phyloP scores from a whole-genome alignment of 495 filamentous ascomycete genomes.

The Penicillium subrubescens region DNA sequence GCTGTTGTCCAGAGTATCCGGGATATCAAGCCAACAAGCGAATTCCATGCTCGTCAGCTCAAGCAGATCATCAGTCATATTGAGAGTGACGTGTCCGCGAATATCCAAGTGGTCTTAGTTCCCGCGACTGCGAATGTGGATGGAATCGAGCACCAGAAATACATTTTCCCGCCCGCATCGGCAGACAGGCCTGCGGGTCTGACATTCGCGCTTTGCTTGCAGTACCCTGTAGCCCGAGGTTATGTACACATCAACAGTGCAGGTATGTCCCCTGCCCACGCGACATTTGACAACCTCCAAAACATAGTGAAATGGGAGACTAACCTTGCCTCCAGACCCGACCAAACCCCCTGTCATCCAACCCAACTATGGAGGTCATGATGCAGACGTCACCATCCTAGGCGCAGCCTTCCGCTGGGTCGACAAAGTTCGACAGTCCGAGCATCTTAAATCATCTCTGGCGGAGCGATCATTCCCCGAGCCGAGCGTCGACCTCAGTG shows the following conservation, averaged over 20 bases:
- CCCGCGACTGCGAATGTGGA: slow-evolving; percentile 17
- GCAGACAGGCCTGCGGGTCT: slow-evolving; percentile 19
- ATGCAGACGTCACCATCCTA: slow-evolving; percentile 42
- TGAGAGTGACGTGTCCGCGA: slow-evolving; percentile 26
- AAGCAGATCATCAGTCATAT: slow-evolving; percentile 28
- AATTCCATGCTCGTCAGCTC: slow-evolving; percentile 31
- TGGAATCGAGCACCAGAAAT: slow-evolving; percentile 24
- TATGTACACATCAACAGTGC: slow-evolving; percentile 53
- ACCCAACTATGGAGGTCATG: slow-evolving; percentile 36
- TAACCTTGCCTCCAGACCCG: slow-evolving; percentile 18
- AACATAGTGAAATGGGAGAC: neutral
- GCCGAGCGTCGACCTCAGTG: slow-evolving; percentile 21
- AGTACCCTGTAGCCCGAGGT: slow-evolving; percentile 53
- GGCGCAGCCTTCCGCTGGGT: slow-evolving; percentile 29
- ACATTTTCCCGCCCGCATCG: slow-evolving; percentile 12
- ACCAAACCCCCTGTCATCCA: slow-evolving; percentile 24
- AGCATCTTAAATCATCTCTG: slow-evolving; percentile 23
- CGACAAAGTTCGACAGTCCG: slow-evolving; percentile 24
- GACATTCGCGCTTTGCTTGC: slow-evolving; percentile 24
- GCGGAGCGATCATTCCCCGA: slow-evolving; percentile 19
- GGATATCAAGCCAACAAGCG: slow-evolving; percentile 16
- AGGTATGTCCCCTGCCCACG: slow-evolving; percentile 5
- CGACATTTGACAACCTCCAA: neutral
- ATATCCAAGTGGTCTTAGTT: slow-evolving; percentile 28
- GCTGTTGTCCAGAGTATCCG: slow-evolving; percentile 25